Evolutionary conservation across 257 asterid genomes (phyloP).

Genomic region (Solanum pimpinellifolium): DNA sequence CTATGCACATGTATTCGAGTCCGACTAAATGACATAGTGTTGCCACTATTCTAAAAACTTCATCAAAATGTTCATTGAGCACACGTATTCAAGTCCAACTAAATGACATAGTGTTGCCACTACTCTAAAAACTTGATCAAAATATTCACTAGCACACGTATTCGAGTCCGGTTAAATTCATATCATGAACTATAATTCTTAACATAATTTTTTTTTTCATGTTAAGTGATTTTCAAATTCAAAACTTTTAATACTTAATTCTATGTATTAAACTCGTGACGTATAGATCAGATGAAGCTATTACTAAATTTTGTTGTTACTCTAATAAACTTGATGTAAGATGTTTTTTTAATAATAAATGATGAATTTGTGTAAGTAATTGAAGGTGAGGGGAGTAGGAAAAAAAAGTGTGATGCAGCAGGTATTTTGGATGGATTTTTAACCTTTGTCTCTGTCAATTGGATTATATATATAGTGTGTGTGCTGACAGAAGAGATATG

Average conservation of each 20-base stretch:
- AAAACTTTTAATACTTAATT: neutral
- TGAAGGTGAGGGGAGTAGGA: neutral
- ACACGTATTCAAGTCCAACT: too few relatives aligned
- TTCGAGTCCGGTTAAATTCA: neutral
- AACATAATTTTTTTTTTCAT: too few relatives aligned
- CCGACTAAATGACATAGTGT: too few relatives aligned
- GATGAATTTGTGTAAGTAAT: neutral
- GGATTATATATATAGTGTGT: constrained; percentile 35
- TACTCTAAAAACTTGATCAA: too few relatives aligned
- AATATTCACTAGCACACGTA: too few relatives aligned
- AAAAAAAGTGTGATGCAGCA: constrained; percentile 1
- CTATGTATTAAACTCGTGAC: neutral
- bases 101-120: too few relatives aligned
- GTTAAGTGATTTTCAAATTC: neutral
- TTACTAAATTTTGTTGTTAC: neutral
- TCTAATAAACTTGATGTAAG: neutral
- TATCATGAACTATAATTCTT: too few relatives aligned
- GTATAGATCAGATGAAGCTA: neutral
- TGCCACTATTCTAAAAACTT: neutral
- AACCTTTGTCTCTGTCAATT: constrained; percentile 42
- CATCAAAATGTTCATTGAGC: neutral
- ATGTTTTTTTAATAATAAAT: neutral
- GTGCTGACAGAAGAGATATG: constrained; percentile 57
- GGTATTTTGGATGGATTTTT: neutral
- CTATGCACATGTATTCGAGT: neutral